These are phyloP conservation scores for Nakazawaea molendinolei DNA, from an alignment of 805 yeast genomes.

Conservation along the genomic window DNA sequence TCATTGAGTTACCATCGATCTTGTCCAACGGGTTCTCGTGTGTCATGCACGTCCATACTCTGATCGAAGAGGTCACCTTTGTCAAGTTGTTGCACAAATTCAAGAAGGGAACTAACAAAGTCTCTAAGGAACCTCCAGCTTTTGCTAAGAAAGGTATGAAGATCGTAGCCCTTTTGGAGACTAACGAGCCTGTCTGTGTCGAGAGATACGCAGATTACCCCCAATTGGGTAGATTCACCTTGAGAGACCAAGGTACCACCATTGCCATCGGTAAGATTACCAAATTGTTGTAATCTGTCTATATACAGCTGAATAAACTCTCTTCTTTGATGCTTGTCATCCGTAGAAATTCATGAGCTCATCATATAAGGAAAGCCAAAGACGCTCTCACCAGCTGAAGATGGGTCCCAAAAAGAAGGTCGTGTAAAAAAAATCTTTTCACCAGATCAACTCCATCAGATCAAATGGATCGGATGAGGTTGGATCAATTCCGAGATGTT, in stretches of 20 bases:
- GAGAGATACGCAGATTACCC: constrained; percentile 91
- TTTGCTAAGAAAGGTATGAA: constrained; percentile 99
- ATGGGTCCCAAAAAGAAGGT: too few species aligned
- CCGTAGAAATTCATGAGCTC: too few species aligned
- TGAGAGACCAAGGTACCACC: constrained; percentile 97
- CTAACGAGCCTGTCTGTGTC: constrained; percentile 83
- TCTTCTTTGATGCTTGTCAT: too few species aligned
- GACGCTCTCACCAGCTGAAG: too few species aligned
- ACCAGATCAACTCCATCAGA: too few species aligned
- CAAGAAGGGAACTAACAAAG: constrained; percentile 95
- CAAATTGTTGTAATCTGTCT: constrained; percentile 71
- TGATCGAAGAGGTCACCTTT: constrained; percentile 90
- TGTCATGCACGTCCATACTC: constrained; percentile 98
- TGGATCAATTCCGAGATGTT: constrained; percentile 23
- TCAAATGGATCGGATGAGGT: too few species aligned
- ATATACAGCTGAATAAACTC: too few species aligned
- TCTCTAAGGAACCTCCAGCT: constrained; percentile 94
- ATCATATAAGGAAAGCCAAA: too few species aligned
- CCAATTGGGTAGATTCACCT: constrained; percentile 95
- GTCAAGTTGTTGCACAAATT: constrained; percentile 82
- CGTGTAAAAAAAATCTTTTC: too few species aligned
- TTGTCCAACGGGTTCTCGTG: constrained; percentile 94
- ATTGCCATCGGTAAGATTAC: constrained; percentile 98
- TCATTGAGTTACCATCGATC: constrained; percentile 92
- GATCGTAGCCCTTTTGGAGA: constrained; percentile 86